phyloP scores from a whole-genome alignment of 768 basidiomycete species.

The Sporobolomyces phaffii region DNA sequence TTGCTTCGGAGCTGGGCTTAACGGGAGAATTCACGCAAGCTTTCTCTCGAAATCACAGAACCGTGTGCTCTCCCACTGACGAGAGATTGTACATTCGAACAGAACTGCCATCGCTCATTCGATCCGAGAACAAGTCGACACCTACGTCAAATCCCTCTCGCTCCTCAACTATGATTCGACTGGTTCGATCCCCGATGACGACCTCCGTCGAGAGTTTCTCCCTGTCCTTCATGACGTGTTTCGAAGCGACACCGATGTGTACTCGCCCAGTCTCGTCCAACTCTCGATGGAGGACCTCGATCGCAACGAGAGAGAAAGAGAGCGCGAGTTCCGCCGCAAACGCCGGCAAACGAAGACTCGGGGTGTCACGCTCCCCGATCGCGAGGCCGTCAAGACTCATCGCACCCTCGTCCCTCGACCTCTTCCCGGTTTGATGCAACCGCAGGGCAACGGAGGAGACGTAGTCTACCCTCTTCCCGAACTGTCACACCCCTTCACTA shows the following conservation, averaged over 20 bases:
- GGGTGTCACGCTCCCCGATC: constrained; percentile 75
- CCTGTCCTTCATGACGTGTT: constrained; percentile 67
- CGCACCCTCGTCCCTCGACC: constrained; percentile 74
- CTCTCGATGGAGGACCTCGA: constrained; percentile 85
- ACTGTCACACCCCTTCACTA: constrained; percentile 42
- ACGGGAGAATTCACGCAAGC: constrained; percentile 85
- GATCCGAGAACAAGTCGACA: constrained; percentile 89
- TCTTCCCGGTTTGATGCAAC: constrained; percentile 49
- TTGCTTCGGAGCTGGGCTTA: constrained; percentile 78
- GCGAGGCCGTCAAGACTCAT: constrained; percentile 84
- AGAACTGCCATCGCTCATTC: constrained; percentile 93
- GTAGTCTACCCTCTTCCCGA: constrained; percentile 41
- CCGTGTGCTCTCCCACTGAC: too few species aligned
- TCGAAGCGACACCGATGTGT: constrained; percentile 65
- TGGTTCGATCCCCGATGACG: constrained; percentile 72
- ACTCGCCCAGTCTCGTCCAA: constrained; percentile 82
- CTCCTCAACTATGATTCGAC: constrained; percentile 83
- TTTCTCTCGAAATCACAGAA: not conserved
- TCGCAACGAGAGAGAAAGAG: constrained; percentile 80
- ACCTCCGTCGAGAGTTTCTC: constrained; percentile 80
- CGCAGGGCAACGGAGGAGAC: constrained; percentile 32
- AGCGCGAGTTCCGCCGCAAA: constrained; percentile 76
- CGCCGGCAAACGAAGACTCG: constrained; percentile 79
- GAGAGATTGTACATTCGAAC: too few species aligned
- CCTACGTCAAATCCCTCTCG: constrained; percentile 85